phyloP scores from a whole-genome alignment of 371 early-diverging fungal genomes.

The Massospora cicadina region DNA sequence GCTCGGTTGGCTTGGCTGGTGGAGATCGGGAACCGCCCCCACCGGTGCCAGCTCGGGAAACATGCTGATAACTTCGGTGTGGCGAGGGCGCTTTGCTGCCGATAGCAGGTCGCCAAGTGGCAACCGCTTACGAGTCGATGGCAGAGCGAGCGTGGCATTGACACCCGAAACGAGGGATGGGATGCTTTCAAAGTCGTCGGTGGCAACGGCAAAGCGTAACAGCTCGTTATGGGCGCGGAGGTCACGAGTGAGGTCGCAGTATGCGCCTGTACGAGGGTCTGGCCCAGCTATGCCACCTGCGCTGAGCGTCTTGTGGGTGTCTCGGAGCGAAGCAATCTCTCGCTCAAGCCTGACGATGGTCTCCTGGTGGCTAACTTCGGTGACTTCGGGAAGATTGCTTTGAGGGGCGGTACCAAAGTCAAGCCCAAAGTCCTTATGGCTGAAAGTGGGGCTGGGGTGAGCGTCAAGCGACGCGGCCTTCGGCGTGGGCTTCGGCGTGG shows the following conservation, averaged over 20 bases:
- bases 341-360: conserved; percentile 13
- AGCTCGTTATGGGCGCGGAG: background rate
- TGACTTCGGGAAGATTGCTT: background rate
- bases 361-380: background rate
- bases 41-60: background rate
- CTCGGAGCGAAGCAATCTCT: background rate
- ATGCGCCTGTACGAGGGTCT: background rate
- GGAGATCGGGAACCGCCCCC: background rate
- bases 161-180: background rate
- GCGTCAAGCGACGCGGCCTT: background rate
- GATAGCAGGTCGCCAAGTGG: background rate
- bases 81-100: background rate
- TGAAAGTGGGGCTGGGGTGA: background rate
- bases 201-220: background rate
- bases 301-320: background rate
- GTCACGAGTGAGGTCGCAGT: background rate
- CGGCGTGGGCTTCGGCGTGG: too few species aligned
- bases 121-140: background rate
- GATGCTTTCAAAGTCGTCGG: background rate
- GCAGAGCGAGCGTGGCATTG: background rate
- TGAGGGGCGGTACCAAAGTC: background rate
- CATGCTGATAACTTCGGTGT: background rate
- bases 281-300: background rate
- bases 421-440: background rate
- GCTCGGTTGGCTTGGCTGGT: background rate